phyloP scores from a whole-genome alignment of 495 filamentous ascomycete genomes.

The Aspergillus bridgeri region DNA sequence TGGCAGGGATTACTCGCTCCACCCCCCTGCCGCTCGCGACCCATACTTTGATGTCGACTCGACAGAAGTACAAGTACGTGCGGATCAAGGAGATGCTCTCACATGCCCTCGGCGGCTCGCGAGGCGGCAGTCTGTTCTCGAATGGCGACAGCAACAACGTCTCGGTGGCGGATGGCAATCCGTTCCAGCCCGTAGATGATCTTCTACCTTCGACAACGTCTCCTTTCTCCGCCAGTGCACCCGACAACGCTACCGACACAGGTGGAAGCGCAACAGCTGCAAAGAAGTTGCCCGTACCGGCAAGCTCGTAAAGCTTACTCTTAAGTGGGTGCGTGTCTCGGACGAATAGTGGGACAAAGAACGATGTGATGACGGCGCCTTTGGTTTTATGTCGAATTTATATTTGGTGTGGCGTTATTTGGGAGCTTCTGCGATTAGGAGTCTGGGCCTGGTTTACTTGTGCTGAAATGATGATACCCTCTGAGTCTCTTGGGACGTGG shows the following conservation, averaged over 20 bases:
- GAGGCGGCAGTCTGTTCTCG: constrained; percentile 45
- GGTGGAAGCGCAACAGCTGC: constrained; percentile 21
- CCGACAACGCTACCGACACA: constrained; percentile 19
- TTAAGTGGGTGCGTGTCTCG: not conserved
- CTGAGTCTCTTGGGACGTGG: not conserved
- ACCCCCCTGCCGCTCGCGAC: constrained; percentile 70
- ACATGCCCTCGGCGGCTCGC: constrained; percentile 58
- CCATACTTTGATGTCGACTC: constrained; percentile 62
- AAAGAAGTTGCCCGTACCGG: constrained; percentile 25
- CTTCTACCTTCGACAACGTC: constrained; percentile 16
- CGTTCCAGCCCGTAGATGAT: constrained; percentile 35
- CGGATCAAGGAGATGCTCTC: constrained; percentile 87
- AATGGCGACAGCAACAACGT: constrained; percentile 31
- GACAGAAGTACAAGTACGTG: constrained; percentile 72
- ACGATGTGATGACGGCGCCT: not conserved
- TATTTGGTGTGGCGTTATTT: not conserved
- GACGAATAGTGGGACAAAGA: not conserved
- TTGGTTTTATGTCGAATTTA: constrained; percentile 1
- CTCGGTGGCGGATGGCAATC: constrained; percentile 25
- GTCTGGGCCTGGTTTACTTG: not conserved
- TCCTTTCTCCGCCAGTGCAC: constrained; percentile 18
- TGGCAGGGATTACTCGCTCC: constrained; percentile 73
- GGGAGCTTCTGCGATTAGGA: not conserved
- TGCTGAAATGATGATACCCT: constrained; percentile 1
- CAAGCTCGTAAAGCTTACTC: constrained; percentile 13